Evolutionary conservation across 176 grass and related monocot genomes (phyloP), one percentile per base, ranked within the genome.

Genomic region (Rhynchospora breviuscula): DNA sequence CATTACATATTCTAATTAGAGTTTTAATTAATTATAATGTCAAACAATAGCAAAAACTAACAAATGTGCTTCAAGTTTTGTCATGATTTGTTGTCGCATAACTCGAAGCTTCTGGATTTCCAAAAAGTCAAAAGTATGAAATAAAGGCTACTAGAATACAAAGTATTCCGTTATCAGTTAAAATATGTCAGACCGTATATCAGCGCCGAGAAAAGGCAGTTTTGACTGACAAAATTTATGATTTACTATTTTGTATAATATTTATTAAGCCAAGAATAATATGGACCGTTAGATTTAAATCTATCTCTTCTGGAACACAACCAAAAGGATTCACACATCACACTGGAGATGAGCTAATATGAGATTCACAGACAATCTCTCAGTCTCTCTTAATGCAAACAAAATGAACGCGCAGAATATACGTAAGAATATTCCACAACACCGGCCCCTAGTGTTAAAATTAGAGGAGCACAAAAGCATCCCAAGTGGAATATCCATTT

Each of bases 351-450:
- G 14, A 44, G 3, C 33, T 46, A 46, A 70, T 7, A 18, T 18
- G 17, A 71, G 46, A 40, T 40, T 2, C 35, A 40, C 35, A 40
- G n/a, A n/a, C n/a, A n/a, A n/a, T n/a, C n/a, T n/a, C n/a, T n/a
- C 35, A 40, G 1, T 40, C 35, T 40, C 35, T 21, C 8, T 15
- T 71, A 33, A 4, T 1, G 35, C 35, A 40, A 40, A 46, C 10
- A n/a, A 10, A 19, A 17, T 4, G 2, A 56, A 69, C 59, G 40
- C 59, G 63, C 57, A 63, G 79, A 82, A 82, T 82, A 82, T 82
- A 47, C 79, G 59, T 49, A 40, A 40, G 79, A 82, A 82, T 82
- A 82, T 82, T 8, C 23, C 48, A 64, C 26, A 17, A 14, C 44
- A 46, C 35, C 35, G 35, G 35, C 4, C 4, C 1, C 35, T 40